Conservation (phyloP, 352 stramenopile species). For the Pythium volutum region DNA sequence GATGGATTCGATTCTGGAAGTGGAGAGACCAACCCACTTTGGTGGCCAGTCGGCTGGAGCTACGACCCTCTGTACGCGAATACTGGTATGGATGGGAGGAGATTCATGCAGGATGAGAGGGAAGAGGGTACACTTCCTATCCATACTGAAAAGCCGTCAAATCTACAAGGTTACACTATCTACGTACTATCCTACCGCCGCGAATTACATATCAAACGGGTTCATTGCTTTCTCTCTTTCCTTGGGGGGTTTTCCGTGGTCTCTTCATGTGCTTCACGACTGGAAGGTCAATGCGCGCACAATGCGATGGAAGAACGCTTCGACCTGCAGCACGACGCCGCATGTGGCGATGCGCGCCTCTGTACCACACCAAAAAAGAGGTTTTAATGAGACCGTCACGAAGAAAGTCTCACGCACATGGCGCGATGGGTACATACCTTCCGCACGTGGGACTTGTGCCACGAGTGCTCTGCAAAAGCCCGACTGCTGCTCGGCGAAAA, state of each 20-base stretch:
- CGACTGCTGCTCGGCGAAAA: constrained; percentile 35
- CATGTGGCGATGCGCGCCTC: constrained; percentile 14
- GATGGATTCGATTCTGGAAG: no score
- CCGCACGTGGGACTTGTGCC: constrained; percentile 3
- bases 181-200: neutral
- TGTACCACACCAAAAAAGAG: neutral
- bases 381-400: constrained; percentile 1
- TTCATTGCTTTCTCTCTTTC: neutral
- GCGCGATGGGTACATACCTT: constrained; percentile 18
- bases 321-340: constrained; percentile 14
- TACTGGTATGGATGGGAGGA: neutral
- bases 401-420: no score
- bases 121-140: neutral
- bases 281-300: constrained; percentile 5
- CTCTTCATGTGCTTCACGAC: no score
- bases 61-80: constrained; percentile 7
- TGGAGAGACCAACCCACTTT: neutral
- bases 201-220: constrained; percentile 21
- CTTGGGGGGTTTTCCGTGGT: no score
- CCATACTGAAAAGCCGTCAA: constrained; percentile 13
- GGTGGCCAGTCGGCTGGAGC: neutral
- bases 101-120: constrained; percentile 5
- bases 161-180: constrained; percentile 27
- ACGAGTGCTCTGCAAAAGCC: constrained; percentile 21
- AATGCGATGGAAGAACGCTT: constrained; percentile 10